Conservation (phyloP, 78 protist species). For the Dictyostelium brefeldianum region DNA sequence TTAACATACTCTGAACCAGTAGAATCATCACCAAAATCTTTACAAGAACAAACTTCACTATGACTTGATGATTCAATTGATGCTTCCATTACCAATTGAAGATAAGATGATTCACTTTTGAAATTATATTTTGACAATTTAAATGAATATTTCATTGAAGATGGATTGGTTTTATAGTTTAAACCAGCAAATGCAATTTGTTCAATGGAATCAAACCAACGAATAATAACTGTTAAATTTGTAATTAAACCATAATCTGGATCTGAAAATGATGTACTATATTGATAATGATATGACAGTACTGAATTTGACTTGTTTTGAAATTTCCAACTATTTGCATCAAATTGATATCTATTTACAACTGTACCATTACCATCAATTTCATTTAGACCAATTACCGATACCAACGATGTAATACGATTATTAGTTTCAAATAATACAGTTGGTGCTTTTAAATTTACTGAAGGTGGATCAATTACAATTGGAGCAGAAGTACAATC, state of each 20-base stretch:
- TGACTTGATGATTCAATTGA: slow-evolving; percentile 4
- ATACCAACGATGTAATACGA: neutral
- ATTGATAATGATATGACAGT: neutral
- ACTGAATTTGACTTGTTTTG: neutral
- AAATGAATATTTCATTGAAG: slow-evolving; percentile 41
- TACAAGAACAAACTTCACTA: slow-evolving; percentile 9
- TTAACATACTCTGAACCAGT: slow-evolving; percentile 6
- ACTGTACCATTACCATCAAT: neutral
- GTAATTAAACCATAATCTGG: neutral
- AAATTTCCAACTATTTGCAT: slow-evolving; percentile 1
- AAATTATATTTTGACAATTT: slow-evolving; percentile 2
- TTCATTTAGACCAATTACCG: neutral
- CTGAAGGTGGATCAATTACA: neutral
- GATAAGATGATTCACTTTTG: neutral
- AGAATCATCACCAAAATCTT: neutral
- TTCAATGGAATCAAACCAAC: neutral
- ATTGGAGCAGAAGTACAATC: slow-evolving; percentile 30
- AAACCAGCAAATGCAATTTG: slow-evolving; percentile 10
- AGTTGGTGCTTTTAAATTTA: neutral
- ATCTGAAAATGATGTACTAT: neutral
- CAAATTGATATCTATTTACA: neutral
- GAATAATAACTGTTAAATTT: neutral
- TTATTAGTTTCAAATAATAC: neutral
- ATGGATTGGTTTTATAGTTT: neutral
- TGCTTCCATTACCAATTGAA: slow-evolving; percentile 47